A percentile compares a stretch with the other conserved stretches of the same genome.
Evolutionary conservation across 805 yeast genomes (phyloP).

Genomic region (Schizosaccharomyces cryophilus): DNA sequence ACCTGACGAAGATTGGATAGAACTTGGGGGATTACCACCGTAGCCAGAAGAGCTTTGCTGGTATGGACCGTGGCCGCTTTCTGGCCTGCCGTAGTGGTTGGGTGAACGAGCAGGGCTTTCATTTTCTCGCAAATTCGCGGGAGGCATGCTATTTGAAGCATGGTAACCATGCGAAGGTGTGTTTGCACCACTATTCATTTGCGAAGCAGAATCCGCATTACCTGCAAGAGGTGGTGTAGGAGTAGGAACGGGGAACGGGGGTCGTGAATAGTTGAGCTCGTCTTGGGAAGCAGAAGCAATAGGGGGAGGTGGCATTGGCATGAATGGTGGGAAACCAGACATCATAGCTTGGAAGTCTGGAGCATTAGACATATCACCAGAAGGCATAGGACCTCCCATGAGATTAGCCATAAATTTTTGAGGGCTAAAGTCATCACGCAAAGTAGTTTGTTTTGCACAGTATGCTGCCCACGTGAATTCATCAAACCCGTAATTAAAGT

Average conservation of each 20-base stretch:
- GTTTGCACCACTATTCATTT: neutral
- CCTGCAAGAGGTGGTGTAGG: neutral
- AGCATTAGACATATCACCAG: neutral
- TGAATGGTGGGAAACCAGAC: neutral
- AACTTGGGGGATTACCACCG: no score
- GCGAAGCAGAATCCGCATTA: neutral
- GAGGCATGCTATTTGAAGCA: neutral
- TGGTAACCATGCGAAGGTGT: neutral
- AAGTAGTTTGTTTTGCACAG: slow-evolving; percentile 62
- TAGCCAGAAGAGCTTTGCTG: no score
- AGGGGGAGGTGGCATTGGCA: neutral
- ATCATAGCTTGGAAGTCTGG: neutral
- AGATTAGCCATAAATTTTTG: slow-evolving; percentile 32
- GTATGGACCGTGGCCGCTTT: no score
- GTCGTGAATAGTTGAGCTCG: neutral
- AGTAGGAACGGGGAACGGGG: neutral
- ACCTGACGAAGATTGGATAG: no score
- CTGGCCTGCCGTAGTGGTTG: neutral
- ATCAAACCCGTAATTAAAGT: slow-evolving; percentile 89
- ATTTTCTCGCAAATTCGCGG: neutral
- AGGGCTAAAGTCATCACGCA: slow-evolving; percentile 60
- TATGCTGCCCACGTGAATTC: slow-evolving; percentile 91
- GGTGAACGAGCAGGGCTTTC: neutral
- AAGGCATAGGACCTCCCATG: neutral
- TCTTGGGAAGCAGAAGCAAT: neutral